Base-by-base conservation (phyloP, 495 filamentous ascomycete species). In the Hamigera avellanea region DNA sequence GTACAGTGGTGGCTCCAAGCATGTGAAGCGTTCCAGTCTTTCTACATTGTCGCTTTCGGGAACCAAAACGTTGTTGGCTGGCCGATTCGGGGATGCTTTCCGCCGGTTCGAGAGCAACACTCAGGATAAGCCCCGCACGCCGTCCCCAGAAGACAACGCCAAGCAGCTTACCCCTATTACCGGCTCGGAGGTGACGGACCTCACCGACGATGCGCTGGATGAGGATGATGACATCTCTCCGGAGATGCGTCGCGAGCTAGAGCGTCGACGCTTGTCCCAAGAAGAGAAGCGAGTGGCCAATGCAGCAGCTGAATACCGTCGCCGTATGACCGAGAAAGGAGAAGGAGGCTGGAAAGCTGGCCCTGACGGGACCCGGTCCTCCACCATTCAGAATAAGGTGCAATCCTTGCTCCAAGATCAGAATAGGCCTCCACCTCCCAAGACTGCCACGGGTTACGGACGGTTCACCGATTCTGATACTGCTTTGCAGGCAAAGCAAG, bases 1-100 rank as follows among this genome's bases (percentile, higher is more conserved):
- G 10, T 68, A 64, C 32, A 72, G 70, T 42, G 64, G 60, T 34
- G 69, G 69, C 10, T 53, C 63, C 10, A 87, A 82, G 41, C 85
- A 94, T 48, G 60, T 57, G 31, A 95, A 95, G 51, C 80, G 86
- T 23, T 68, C 81, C 14, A 93, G 85, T 53, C 66, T 98, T 37
- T 79, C 81, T 10, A 86, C 79, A 1, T 64, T 91, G 19, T 78
- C 83, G 3, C 63, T 81, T 10, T 72, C 76, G 1, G 81, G 82
- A 19, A 81, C 83, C 37, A 95, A 93, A 56, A 83, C 73, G n/a
- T 72, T 94, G 26, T 69, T 98, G 16, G 80, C 80, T 17, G 85
- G 88, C 6, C 86, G 83, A 53, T 95, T 98, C 56, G 87, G 93
- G 1, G 93, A 95, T 36, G 89, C 93, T 3, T 96, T 98, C 65